Base-by-base conservation (phyloP, 2,329 filamentous ascomycete species). In the Fusarium sp. region DNA sequence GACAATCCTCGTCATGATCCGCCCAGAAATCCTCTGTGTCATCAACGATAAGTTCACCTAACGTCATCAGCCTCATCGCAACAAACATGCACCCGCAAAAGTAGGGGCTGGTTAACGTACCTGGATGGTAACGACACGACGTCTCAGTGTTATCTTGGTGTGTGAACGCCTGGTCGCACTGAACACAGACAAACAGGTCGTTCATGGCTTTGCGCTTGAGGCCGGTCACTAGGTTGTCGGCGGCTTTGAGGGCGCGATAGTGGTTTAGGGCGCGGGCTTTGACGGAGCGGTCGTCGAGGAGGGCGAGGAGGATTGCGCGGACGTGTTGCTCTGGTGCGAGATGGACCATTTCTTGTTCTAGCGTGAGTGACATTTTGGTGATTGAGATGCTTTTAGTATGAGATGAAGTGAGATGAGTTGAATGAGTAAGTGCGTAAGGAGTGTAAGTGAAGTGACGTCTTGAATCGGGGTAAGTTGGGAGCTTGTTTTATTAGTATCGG, bases 151-250 rank as follows among this genome's bases (percentile, higher is more conserved):
- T 78, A 9, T 72, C 69, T 8, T 69, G 58, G 6, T 63, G 22
- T 6, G 41, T 41, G 5, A 72, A 77, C 0, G 62, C 54, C 1
- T 31, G 31, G 33, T 67, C 69, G 8, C 74, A 77, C 39, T 76
- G 66, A 5, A 72, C 60, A 7, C 74, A 76, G 10, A 76, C 45
- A 24, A 49, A 67, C 14, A 77, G 5, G 1, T 77, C 75, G 4
- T 42, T 52, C 7, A 20, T 31, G 2, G 72, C 75, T 56, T 77
- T 77, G 28, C 75, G 74, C 57, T 77, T 75, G 33, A 54, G 49
- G 3, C 48, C 52, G 0, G 63, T 54, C 1, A 41, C 24, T 20
- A 38, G 48, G 4, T 31, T 26, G 24, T 66, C 55, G 6, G 59
- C 56, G 1, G 60, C 49, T 15, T 68, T 62, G 28, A 76, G 47